These are phyloP conservation scores for Irineochytrium annulatum DNA, from an alignment of 192 early-diverging fungal genomes.

Conservation along the genomic window DNA sequence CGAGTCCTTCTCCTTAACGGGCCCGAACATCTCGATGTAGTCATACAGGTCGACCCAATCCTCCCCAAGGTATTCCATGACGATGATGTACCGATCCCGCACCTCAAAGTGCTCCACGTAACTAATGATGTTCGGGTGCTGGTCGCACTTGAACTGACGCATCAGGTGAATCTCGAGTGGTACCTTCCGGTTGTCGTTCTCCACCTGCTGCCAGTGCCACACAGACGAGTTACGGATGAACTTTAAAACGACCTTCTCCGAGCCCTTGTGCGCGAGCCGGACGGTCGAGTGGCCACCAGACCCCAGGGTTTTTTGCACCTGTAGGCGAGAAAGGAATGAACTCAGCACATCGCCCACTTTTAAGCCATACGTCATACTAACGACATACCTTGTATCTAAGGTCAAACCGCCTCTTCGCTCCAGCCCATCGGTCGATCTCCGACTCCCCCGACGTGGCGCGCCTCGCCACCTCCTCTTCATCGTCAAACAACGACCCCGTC, in stretches of 20 bases:
- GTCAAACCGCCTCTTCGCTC: not conserved
- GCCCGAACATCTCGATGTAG: slow-evolving; percentile 48
- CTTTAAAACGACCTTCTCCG: slow-evolving; percentile 39
- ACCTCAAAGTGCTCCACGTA: slow-evolving; percentile 44
- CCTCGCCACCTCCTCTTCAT: not conserved
- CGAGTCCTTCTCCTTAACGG: slow-evolving; percentile 33
- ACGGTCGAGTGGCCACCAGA: slow-evolving; percentile 54
- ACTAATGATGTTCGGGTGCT: slow-evolving; percentile 27
- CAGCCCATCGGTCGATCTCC: not conserved
- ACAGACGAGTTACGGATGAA: slow-evolving; percentile 40
- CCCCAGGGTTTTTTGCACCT: slow-evolving; percentile 42
- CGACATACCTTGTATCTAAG: slow-evolving; percentile 1
- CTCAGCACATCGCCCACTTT: not conserved
- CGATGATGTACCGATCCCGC: slow-evolving; percentile 36
- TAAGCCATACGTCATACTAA: not conserved
- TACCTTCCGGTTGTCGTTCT: slow-evolving; percentile 12
- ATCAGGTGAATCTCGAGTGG: slow-evolving; percentile 46
- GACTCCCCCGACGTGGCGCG: not conserved
- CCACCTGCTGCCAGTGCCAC: slow-evolving; percentile 44
- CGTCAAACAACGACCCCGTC: not conserved
- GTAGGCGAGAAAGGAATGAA: slow-evolving; percentile 6
- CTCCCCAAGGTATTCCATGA: slow-evolving; percentile 56
- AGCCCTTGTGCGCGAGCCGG: slow-evolving; percentile 26
- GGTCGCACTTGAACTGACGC: slow-evolving; percentile 21
- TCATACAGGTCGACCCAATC: slow-evolving; percentile 56